Evolutionary conservation across 2,329 filamentous ascomycete genomes (phyloP).

Genomic region (Colletotrichum filicis): DNA sequence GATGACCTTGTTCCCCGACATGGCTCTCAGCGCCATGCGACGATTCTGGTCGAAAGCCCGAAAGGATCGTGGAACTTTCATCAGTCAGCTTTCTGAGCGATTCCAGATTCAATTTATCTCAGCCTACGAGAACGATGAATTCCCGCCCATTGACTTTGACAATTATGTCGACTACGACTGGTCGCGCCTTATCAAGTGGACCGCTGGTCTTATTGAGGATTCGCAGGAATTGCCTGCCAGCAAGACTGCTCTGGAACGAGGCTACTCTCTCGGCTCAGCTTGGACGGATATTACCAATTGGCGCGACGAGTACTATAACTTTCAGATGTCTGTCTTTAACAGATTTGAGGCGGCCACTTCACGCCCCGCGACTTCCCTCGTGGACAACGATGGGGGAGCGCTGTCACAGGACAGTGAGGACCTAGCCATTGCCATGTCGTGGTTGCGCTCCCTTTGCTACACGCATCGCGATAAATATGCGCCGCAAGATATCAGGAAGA

Average conservation of each 20-base stretch:
- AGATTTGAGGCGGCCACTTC: slow-evolving; percentile 66
- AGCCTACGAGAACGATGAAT: slow-evolving; percentile 71
- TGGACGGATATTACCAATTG: slow-evolving; percentile 52
- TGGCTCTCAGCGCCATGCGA: slow-evolving; percentile 61
- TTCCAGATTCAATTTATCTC: slow-evolving; percentile 74
- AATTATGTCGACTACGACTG: slow-evolving; percentile 75
- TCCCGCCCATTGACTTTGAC: slow-evolving; percentile 73
- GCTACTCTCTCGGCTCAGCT: slow-evolving; percentile 53
- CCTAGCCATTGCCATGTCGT: slow-evolving; percentile 63
- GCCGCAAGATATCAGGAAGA: slow-evolving; percentile 58
- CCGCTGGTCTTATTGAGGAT: slow-evolving; percentile 46
- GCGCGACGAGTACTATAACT: slow-evolving; percentile 68
- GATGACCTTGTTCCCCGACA: slow-evolving; percentile 64
- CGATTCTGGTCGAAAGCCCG: slow-evolving; percentile 66
- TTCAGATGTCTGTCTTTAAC: slow-evolving; percentile 64
- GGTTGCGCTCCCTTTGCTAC: slow-evolving; percentile 68
- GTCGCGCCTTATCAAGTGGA: slow-evolving; percentile 74
- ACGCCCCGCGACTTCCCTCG: slow-evolving; percentile 53
- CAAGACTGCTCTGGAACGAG: slow-evolving; percentile 54
- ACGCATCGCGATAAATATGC: slow-evolving; percentile 62
- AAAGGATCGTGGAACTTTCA: slow-evolving; percentile 61
- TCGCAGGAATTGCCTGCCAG: slow-evolving; percentile 60
- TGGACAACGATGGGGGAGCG: slow-evolving; percentile 37
- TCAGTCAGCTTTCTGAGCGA: slow-evolving; percentile 67
- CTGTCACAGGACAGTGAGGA: slow-evolving; percentile 37